Conservation (phyloP, 2,329 filamentous ascomycete genomes). For the Arthrobotrys megalospora region DNA sequence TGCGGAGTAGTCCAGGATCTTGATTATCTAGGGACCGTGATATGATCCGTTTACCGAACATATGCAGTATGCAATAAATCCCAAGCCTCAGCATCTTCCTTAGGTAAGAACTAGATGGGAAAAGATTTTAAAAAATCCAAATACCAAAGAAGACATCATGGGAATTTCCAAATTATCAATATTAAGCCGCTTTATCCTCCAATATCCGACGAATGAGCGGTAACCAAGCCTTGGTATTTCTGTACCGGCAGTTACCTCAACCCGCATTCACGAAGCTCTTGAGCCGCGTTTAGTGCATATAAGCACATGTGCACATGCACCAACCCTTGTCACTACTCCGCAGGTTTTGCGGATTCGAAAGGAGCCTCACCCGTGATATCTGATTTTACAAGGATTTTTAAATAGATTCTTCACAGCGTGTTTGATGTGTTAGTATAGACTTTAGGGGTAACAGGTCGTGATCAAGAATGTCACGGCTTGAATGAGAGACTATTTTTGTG, state of each 20-base stretch:
- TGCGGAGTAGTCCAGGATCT: not conserved
- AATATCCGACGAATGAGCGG: conserved; percentile 18
- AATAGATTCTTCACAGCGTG: conserved; percentile 9
- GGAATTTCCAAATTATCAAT: conserved; percentile 8
- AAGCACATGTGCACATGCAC: conserved; percentile 29
- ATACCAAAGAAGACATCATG: conserved; percentile 15
- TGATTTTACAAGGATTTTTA: conserved; percentile 10
- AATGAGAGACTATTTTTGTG: not conserved
- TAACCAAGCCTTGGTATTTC: not conserved
- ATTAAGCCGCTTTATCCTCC: conserved; percentile 3
- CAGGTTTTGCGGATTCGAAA: not conserved
- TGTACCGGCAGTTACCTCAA: conserved; percentile 13
- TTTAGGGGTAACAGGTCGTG: not conserved
- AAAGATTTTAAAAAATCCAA: not conserved
- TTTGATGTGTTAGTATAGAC: not conserved
- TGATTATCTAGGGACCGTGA: not conserved
- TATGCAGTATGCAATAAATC: not conserved
- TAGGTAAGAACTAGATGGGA: not conserved
- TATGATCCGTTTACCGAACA: conserved; percentile 13
- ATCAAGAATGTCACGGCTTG: conserved; percentile 16
- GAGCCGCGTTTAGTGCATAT: conserved; percentile 26
- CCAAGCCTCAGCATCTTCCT: conserved; percentile 5
- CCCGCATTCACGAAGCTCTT: conserved; percentile 7
- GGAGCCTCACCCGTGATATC: conserved; percentile 17
- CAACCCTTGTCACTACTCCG: not conserved